These are phyloP conservation scores for Euphorbia pulcherrima DNA, from an alignment of 345 rosid species.

Conservation along the genomic window DNA sequence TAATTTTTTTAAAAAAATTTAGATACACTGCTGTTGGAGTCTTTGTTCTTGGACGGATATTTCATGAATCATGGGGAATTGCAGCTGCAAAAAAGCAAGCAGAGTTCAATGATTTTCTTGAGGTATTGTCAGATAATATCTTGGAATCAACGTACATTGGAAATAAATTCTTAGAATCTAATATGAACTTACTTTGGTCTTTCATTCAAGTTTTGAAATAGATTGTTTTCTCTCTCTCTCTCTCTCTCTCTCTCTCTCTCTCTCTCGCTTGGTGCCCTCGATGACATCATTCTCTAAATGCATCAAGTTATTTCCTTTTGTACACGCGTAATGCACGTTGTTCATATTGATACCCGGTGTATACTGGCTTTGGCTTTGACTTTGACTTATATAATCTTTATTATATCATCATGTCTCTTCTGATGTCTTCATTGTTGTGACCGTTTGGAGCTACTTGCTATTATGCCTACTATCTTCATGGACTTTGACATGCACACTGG, in stretches of 20 bases:
- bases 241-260: not conserved
- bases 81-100: conserved; percentile 61
- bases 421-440: not conserved
- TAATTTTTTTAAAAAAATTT: conserved; percentile 18
- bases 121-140: conserved; percentile 41
- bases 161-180: not conserved
- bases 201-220: not conserved
- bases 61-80: conserved; percentile 86
- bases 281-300: not conserved
- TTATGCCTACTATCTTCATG: not conserved
- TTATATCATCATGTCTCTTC: not conserved
- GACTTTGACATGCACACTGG: not conserved
- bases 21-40: conserved; percentile 98
- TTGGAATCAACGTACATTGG: not conserved
- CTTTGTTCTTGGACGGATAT: conserved; percentile 86
- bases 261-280: not conserved
- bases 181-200: not conserved
- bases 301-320: not conserved
- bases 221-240: not conserved
- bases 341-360: not conserved
- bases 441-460: not conserved
- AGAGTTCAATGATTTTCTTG: conserved; percentile 81
- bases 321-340: conserved; percentile 2
- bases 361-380: not conserved
- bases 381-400: not conserved